Evolutionary conservation across 768 basidiomycete genomes (phyloP).

Genomic region (Macrolepiota dolichaula): DNA sequence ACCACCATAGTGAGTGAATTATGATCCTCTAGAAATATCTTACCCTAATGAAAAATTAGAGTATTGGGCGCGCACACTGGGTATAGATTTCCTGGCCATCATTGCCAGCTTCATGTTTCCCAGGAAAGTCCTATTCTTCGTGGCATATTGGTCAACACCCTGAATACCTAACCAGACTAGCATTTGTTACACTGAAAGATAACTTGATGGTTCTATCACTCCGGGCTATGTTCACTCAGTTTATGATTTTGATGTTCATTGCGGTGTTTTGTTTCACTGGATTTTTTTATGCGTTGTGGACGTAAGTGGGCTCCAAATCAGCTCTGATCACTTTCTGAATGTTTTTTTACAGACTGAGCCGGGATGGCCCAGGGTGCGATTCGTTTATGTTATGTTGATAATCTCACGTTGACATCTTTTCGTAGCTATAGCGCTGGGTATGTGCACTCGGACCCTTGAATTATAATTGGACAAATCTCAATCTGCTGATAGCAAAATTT

Average conservation of each 20-base stretch:
- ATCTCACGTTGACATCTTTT: not conserved
- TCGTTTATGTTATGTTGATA: not conserved
- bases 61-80: constrained; percentile 62
- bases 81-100: constrained; percentile 81
- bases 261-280: constrained; percentile 91
- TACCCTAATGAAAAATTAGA: constrained; percentile 30
- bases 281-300: constrained; percentile 92
- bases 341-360: constrained; percentile 49
- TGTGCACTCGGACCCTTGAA: not conserved
- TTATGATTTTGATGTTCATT: constrained; percentile 76
- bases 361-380: constrained; percentile 54
- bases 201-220: constrained; percentile 79
- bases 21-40: not conserved
- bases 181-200: constrained; percentile 85
- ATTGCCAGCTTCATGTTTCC: constrained; percentile 92
- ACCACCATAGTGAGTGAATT: constrained; percentile 49
- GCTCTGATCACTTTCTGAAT: not conserved
- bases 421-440: constrained; percentile 29
- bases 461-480: not conserved
- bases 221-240: constrained; percentile 92
- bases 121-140: constrained; percentile 39
- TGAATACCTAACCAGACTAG: constrained; percentile 48
- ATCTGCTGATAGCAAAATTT: constrained; percentile 40
- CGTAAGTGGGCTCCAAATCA: constrained; percentile 47
- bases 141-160: not conserved